Percentiles rank a stretch among this genome's conserved stretches.
Evolutionary conservation across 805 yeast species (phyloP).

Genomic region (Zygosaccharomyces bisporus): DNA sequence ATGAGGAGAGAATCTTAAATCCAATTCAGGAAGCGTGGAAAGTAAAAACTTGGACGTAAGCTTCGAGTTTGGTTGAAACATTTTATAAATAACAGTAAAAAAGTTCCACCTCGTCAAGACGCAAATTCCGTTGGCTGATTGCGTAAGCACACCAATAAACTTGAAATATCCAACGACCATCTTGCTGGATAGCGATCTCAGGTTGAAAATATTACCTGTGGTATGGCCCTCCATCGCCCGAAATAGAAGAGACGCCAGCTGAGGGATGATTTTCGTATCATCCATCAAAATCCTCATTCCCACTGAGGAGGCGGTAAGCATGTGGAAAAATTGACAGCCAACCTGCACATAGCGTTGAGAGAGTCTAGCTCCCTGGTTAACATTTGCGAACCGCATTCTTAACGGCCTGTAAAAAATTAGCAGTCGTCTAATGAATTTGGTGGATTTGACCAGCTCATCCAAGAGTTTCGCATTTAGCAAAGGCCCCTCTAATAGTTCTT

Average conservation of each 20-base stretch:
- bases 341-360: constrained; percentile 59
- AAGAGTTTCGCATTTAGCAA: constrained; percentile 64
- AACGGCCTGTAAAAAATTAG: constrained; percentile 89
- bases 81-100: constrained; percentile 73
- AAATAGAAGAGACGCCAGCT: constrained; percentile 79
- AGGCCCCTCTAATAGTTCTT: constrained; percentile 78
- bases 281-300: constrained; percentile 66
- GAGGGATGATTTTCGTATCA: constrained; percentile 73
- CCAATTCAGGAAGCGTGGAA: constrained; percentile 57
- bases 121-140: constrained; percentile 56
- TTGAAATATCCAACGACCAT: constrained; percentile 72
- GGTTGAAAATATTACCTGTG: constrained; percentile 68
- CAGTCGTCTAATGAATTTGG: constrained; percentile 81
- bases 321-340: constrained; percentile 71
- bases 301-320: constrained; percentile 55
- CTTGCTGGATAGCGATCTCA: constrained; percentile 55
- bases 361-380: constrained; percentile 45
- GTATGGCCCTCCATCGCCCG: constrained; percentile 36
- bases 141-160: constrained; percentile 69
- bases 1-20: constrained; percentile 58
- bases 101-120: constrained; percentile 80
- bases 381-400: constrained; percentile 69
- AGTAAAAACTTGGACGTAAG: constrained; percentile 53
- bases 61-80: constrained; percentile 50
- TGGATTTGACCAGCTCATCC: constrained; percentile 71